Conservation (phyloP, 2,329 filamentous ascomycete genomes). For the Penicillium oxalicum region DNA sequence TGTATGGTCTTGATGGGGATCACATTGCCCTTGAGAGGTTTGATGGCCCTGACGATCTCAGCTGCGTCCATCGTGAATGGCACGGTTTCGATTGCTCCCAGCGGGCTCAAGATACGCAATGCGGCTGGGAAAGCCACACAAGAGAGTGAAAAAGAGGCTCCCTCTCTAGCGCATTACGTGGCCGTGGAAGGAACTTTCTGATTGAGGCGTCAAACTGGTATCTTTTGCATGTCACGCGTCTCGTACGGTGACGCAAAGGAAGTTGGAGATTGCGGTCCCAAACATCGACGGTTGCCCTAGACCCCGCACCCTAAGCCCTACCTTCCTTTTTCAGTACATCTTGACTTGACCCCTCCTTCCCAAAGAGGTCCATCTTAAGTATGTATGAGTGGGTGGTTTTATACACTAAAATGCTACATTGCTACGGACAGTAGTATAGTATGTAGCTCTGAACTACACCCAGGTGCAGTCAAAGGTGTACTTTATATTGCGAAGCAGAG, state of each 20-base stretch:
- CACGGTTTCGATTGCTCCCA: no score
- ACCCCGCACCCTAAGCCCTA: constrained; percentile 18
- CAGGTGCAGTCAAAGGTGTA: no score
- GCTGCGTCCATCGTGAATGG: constrained; percentile 18
- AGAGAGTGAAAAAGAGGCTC: no score
- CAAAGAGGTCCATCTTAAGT: background rate
- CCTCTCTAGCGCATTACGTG: background rate
- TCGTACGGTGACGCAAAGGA: constrained; percentile 5
- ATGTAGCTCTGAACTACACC: no score
- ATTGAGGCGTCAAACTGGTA: background rate
- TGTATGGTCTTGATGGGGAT: constrained; percentile 40
- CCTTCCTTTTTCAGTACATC: constrained; percentile 1
- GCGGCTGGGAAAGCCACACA: no score
- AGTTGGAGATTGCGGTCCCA: constrained; percentile 9
- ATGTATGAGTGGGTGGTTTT: background rate
- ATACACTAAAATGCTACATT: no score
- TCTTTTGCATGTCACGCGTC: background rate
- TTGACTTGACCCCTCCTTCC: background rate
- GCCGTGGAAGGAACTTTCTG: background rate
- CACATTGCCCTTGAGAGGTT: constrained; percentile 31
- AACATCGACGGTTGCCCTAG: constrained; percentile 9
- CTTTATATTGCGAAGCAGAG: no score
- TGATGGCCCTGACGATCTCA: constrained; percentile 20
- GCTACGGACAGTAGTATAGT: no score
- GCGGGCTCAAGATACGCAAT: no score